Evolutionary conservation across 345 rosid genomes (phyloP).

Genomic region (Streptanthus diversifolius): DNA sequence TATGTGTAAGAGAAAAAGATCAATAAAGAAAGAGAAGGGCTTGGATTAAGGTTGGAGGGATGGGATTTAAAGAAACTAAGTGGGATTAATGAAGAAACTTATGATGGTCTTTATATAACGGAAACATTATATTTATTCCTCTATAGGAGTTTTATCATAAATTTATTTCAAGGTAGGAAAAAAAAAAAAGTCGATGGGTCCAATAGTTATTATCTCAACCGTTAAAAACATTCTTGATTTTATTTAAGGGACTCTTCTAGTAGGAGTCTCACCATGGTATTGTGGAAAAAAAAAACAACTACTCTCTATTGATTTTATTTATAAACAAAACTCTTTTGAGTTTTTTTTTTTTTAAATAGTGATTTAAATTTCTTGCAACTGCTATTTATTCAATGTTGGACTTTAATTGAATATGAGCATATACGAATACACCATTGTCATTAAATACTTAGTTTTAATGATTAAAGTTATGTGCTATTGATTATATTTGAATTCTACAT

Average conservation of each 20-base stretch:
- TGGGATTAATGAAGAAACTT: constrained; percentile 29
- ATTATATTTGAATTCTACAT: not conserved
- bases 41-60: constrained; percentile 12
- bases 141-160: not conserved
- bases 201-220: constrained; percentile 14
- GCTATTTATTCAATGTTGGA: not conserved
- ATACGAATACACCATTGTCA: not conserved
- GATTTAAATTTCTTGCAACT: not conserved
- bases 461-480: not conserved
- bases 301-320: not conserved
- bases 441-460: not conserved
- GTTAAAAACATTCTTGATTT: constrained; percentile 9
- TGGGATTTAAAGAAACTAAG: constrained; percentile 22
- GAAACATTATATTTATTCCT: constrained; percentile 20
- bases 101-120: constrained; percentile 31
- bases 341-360: not conserved
- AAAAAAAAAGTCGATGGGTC: constrained; percentile 30
- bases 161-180: not conserved
- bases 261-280: constrained; percentile 7
- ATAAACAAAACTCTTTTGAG: not conserved
- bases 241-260: not conserved
- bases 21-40: not conserved
- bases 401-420: not conserved
- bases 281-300: not conserved
- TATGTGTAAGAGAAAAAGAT: not conserved